Evolutionary conservation across 768 basidiomycete species (phyloP).

Genomic region (Boletus bicolor): DNA sequence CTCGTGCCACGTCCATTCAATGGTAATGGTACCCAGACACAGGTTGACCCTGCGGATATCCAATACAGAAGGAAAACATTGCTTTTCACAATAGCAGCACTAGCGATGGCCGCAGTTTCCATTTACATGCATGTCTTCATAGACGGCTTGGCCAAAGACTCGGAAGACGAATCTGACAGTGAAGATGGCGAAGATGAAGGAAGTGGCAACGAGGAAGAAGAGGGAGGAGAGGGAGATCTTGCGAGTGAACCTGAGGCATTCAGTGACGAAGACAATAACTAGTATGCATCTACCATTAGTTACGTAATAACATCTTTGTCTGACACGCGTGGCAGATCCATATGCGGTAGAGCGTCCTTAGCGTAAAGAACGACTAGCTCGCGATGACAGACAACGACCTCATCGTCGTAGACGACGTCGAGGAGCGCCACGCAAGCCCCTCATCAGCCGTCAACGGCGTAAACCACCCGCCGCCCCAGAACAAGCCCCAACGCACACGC

Average conservation of each 20-base stretch:
- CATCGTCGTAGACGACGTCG: conserved; percentile 60
- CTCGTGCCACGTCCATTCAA: conserved; percentile 36
- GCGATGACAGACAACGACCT: conserved; percentile 55
- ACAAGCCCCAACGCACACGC: conserved; percentile 27
- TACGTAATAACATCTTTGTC: neutral
- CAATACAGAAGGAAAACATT: conserved; percentile 49
- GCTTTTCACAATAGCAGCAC: conserved; percentile 48
- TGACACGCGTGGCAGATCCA: conserved; percentile 17
- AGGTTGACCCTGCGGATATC: conserved; percentile 39
- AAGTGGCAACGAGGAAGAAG: conserved; percentile 12
- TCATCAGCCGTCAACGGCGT: conserved; percentile 33
- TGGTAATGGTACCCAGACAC: conserved; percentile 8
- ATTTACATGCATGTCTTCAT: conserved; percentile 14
- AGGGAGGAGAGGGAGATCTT: conserved; percentile 14
- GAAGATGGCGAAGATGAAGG: neutral
- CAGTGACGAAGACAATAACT: conserved; percentile 18
- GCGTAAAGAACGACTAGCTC: neutral
- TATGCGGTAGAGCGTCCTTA: neutral
- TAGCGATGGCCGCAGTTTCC: conserved; percentile 43
- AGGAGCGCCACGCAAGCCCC: conserved; percentile 38
- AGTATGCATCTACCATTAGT: neutral
- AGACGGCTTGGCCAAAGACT: neutral
- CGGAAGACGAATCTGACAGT: neutral
- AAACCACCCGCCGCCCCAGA: conserved; percentile 11
- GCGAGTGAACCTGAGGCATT: neutral